Percentiles rank a stretch among this genome's conserved stretches.
phyloP scores from a whole-genome alignment of 345 rosid genomes.

The Camelina sativa region DNA sequence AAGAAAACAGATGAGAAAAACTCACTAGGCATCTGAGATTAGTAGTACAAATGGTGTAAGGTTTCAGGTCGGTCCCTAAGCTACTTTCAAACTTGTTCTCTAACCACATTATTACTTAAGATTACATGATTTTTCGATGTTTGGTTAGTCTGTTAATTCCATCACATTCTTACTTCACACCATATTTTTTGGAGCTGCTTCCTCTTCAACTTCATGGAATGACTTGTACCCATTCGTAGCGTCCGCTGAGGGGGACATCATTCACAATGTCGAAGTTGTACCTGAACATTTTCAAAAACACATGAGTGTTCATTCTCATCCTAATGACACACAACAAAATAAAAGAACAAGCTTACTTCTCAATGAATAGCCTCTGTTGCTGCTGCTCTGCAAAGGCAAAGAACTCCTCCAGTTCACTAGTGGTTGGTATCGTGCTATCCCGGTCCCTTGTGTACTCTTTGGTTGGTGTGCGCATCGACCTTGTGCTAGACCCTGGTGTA shows the following conservation, averaged over 20 bases:
- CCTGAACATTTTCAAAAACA: constrained; percentile 46
- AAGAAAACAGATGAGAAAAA: constrained; percentile 23
- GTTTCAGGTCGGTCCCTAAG: constrained; percentile 28
- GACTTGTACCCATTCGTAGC: constrained; percentile 77
- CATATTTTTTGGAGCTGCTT: constrained; percentile 23
- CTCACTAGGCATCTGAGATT: constrained; percentile 29
- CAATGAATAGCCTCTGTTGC: constrained; percentile 59
- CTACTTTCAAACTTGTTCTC: constrained; percentile 36
- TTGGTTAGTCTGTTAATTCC: constrained; percentile 45
- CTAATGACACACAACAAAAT: not conserved
- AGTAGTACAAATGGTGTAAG: constrained; percentile 44
- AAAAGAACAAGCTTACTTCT: constrained; percentile 54
- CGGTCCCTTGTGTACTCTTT: constrained; percentile 40
- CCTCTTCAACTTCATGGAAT: constrained; percentile 45
- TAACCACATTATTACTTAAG: constrained; percentile 45
- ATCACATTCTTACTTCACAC: constrained; percentile 39
- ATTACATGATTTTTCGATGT: constrained; percentile 34
- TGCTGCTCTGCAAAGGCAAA: constrained; percentile 69
- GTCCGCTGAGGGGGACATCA: constrained; percentile 74
- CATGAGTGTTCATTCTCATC: not conserved
- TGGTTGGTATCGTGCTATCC: constrained; percentile 47
- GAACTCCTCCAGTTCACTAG: constrained; percentile 71
- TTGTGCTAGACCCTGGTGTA: constrained; percentile 62
- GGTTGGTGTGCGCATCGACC: constrained; percentile 34
- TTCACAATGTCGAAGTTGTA: constrained; percentile 81